Percentiles rank a stretch among this genome's conserved stretches.
These are phyloP conservation scores for Populus hybrid DNA, from an alignment of 441 rosid genomes.

Conservation along the genomic window DNA sequence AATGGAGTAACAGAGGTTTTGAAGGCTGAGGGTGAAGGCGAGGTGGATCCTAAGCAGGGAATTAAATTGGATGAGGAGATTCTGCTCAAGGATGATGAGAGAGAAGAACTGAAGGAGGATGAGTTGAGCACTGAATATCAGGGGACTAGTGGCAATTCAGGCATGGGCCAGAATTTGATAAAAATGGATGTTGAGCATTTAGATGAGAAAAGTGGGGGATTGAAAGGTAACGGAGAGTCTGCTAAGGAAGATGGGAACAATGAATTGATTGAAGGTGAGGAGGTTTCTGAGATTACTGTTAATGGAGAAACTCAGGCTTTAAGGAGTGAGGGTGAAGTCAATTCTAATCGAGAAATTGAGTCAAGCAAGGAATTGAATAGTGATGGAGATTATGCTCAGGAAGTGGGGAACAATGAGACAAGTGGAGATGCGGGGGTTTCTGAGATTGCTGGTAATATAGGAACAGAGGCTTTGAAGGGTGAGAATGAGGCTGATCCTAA, in stretches of 20 bases:
- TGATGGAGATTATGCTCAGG: constrained; percentile 22
- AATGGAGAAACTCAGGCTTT: constrained; percentile 23
- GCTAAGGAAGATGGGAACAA: constrained; percentile 4
- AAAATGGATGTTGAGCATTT: constrained; percentile 9
- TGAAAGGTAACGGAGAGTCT: constrained; percentile 10
- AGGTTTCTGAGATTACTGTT: constrained; percentile 19
- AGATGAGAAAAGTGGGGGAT: constrained; percentile 16
- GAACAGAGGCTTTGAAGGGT: constrained; percentile 17
- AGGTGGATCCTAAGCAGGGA: constrained; percentile 18
- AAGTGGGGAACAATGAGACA: constrained; percentile 29
- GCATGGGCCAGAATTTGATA: constrained; percentile 5
- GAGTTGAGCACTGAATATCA: constrained; percentile 21
- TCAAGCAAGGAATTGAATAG: constrained; percentile 14
- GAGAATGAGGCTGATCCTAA: constrained; percentile 14
- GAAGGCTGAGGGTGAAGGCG: constrained; percentile 14
- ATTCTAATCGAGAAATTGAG: constrained; percentile 22
- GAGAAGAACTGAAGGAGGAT: constrained; percentile 23
- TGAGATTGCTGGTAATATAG: constrained; percentile 24
- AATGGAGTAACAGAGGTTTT: constrained; percentile 23
- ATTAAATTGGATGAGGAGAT: constrained; percentile 21
- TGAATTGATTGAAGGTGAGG: constrained; percentile 24
- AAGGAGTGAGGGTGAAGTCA: constrained; percentile 15
- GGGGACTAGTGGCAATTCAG: constrained; percentile 22
- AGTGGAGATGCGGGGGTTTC: constrained; percentile 16
- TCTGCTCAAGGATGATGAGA: constrained; percentile 20